Base-by-base conservation (phyloP, 2,329 filamentous ascomycete species). In the Microcera coccophila region DNA sequence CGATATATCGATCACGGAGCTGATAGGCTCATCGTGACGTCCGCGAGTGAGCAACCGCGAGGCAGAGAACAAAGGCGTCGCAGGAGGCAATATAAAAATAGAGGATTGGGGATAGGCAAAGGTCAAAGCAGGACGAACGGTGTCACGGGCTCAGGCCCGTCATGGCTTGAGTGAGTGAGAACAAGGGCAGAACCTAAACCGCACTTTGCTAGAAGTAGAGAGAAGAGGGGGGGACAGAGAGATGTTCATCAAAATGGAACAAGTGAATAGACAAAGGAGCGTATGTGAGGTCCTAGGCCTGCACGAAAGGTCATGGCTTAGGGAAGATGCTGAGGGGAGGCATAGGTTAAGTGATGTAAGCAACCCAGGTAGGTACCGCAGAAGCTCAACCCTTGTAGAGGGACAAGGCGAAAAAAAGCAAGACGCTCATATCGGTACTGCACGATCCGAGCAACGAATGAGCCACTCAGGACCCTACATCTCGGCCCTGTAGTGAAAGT, bases 381-480 rank as follows among this genome's bases (percentile, higher is more conserved):
- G 29, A 32, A 8, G 15, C 29, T 14, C 29, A n/a, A 32, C 8
- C 29, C 29, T 32, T 17, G 29, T 32, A 8, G 29, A 32, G 29
- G 12, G 12, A 32, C 24, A n/a, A 32, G 9, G 15, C 12, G 29
- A 32, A 39, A n/a, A n/a, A n/a, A 31, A 36, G 41, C 38, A 41
- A 48, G 44, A 43, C 42, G 43, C 35, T 41, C 21, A 24, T 28
- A 20, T 31, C 49, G 47, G 49, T 31, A 46, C 33, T 26, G 37
- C 39, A 17, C 21, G n/a, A 47, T 39, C 44, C 50, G 48, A 41
- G 24, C 38, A 28, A 36, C 16, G 34, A 42, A 34, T 38, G 47
- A 37, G 44, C 35, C n/a, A 40, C 38, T 38, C 36, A 37, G 41
- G 28, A 33, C 35, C 34, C 26, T 22, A 32, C 16, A 36, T 36